A percentile compares a stretch with the other conserved stretches of the same genome.
Conservation (phyloP, 176 grass and related monocot genomes). For the Coix lacrymajobi region DNA sequence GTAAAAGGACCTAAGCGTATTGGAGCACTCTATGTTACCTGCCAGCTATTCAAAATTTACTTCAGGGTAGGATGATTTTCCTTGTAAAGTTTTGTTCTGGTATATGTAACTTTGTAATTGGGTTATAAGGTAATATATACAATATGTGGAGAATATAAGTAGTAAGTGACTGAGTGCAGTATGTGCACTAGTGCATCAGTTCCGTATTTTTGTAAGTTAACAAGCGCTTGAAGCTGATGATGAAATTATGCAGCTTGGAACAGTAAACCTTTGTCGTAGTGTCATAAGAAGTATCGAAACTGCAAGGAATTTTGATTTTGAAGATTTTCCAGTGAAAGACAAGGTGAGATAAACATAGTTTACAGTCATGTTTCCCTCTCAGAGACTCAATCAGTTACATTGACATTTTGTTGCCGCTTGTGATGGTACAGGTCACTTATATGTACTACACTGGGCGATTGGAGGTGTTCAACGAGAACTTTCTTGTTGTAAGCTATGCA, state of each 20-base stretch:
- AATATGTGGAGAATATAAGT: not conserved
- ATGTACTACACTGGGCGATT: slow-evolving; percentile 95
- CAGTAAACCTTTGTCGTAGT: slow-evolving; percentile 86
- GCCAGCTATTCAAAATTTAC: slow-evolving; percentile 98
- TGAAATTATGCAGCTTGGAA: slow-evolving; percentile 87
- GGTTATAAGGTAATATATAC: not conserved
- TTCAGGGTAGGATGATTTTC: slow-evolving; percentile 60
- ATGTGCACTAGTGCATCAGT: not conserved
- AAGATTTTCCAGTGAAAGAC: slow-evolving; percentile 92
- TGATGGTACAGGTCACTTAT: slow-evolving; percentile 72
- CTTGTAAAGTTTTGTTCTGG: not conserved
- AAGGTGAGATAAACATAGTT: slow-evolving; percentile 47
- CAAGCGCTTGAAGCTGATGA: not conserved
- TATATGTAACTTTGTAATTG: not conserved
- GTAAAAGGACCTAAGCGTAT: slow-evolving; percentile 93
- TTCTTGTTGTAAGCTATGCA: slow-evolving; percentile 68
- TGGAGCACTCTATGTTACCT: slow-evolving; percentile 91
- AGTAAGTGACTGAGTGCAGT: not conserved
- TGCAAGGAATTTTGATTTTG: slow-evolving; percentile 92
- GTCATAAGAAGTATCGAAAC: slow-evolving; percentile 98
- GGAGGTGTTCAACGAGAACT: slow-evolving; percentile 96
- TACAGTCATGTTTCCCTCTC: not conserved
- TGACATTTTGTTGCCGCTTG: not conserved
- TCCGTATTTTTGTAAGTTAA: slow-evolving; percentile 5
- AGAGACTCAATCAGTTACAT: not conserved